Evolutionary conservation across 805 yeast genomes (phyloP).

Genomic region (Ogataea chonburiensis): DNA sequence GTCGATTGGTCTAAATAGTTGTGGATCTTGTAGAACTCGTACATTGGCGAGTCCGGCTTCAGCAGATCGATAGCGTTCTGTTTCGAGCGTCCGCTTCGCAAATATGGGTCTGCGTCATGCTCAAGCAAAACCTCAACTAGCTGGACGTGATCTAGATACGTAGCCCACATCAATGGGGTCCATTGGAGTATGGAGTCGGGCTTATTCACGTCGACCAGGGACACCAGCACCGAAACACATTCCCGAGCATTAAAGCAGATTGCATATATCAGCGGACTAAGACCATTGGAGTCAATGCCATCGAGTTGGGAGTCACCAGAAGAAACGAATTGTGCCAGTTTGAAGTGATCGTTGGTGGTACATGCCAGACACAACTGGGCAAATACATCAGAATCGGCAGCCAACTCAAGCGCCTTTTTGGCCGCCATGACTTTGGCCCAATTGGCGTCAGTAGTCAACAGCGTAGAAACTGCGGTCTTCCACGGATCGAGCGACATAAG

Average conservation of each 20-base stretch:
- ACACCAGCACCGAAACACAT: conserved; percentile 48
- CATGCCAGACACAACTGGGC: conserved; percentile 40
- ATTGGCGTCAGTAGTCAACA: conserved; percentile 29
- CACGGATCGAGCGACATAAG: conserved; percentile 33
- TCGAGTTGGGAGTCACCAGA: conserved; percentile 24
- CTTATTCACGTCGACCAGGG: conserved; percentile 48
- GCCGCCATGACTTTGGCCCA: conserved; percentile 37
- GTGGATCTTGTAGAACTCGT: conserved; percentile 58
- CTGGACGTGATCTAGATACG: conserved; percentile 55
- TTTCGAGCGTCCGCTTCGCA: conserved; percentile 34
- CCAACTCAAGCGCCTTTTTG: conserved; percentile 33
- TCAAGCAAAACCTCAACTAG: conserved; percentile 57
- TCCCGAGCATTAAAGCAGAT: conserved; percentile 51
- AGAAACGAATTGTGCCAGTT: conserved; percentile 30
- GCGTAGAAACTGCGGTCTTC: conserved; percentile 25
- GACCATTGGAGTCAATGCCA: conserved; percentile 39
- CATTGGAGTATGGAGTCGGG: conserved; percentile 51
- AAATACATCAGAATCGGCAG: conserved; percentile 31
- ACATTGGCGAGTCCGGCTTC: conserved; percentile 53
- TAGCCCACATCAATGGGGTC: conserved; percentile 87
- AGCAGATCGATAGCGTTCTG: conserved; percentile 59
- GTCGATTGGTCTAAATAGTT: conserved; percentile 34
- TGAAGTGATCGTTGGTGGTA: conserved; percentile 36
- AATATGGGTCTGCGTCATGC: conserved; percentile 61
- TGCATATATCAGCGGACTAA: conserved; percentile 51